Evolutionary conservation across 2,329 filamentous ascomycete species (phyloP), one percentile per base, ranked within the genome.

Genomic region (Aspergillus fijiensis): DNA sequence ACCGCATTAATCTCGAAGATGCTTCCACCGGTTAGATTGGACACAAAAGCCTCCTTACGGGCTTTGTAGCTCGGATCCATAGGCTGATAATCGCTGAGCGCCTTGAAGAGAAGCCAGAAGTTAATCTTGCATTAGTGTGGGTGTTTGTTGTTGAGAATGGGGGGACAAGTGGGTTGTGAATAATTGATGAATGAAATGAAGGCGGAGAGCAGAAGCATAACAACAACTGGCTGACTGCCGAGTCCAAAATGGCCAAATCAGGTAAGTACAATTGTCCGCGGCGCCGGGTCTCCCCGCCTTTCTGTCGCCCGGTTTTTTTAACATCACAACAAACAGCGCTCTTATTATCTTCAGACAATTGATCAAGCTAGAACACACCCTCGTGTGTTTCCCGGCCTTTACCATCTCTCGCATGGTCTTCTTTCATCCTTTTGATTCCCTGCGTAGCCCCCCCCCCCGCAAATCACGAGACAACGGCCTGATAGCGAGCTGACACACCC

Each of bases 31-130:
- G 89, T 88, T 31, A 96, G 86, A 74, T 92, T 91, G 57, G 94
- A 96, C 71, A 99, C 95, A 75, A 96, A 96, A 72, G 92, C 92
- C 81, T 96, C 93, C 80, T 99, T 99, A 67, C 89, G 84, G 70
- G 89, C 86, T 79, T 97, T 99, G 82, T 97, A 96, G 77, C 84
- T 88, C 56, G 72, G 66, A 49, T 75, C 73, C 76, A 76, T 77
- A n/a, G 4, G 9, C 54, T 70, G 42, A 33, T 29, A 48, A 48
- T 12, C 27, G 25, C 9, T n/a, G 21, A 11, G 16, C 5, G 42
- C 35, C 21, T 25, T 35, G 27, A n/a, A 49, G 42, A 55, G 14
- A 16, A 31, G 53, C 12, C 25, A 31, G 35, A 29, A 55, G 42
- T 39, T 31, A 55, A 49, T 33, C 53, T 55, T 35, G 53, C 42